Conservation (phyloP, 192 early-diverging fungal genomes). For the Entomortierella beljakovae region DNA sequence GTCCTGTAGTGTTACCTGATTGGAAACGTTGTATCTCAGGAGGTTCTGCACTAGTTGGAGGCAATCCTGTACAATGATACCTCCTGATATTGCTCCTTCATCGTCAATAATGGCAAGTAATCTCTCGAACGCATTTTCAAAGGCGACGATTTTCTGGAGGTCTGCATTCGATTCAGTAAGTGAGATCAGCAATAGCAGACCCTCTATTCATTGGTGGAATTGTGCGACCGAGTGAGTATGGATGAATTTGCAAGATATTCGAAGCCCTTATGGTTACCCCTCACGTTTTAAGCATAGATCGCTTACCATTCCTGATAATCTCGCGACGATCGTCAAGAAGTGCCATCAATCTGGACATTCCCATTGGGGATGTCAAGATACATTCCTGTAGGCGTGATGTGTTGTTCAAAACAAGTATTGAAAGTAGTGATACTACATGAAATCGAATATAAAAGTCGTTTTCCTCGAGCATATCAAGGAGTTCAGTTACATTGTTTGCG, state of each 20-base stretch:
- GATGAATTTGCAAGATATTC: no score
- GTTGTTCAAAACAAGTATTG: constrained; percentile 74
- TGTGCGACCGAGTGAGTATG: neutral
- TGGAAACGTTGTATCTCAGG: constrained; percentile 95
- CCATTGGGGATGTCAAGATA: constrained; percentile 88
- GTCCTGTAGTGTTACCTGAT: constrained; percentile 75
- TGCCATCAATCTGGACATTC: constrained; percentile 90
- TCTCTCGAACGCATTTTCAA: constrained; percentile 97
- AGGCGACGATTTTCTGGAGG: constrained; percentile 99
- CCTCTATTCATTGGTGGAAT: constrained; percentile 71
- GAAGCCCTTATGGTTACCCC: no score
- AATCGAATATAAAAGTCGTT: constrained; percentile 96
- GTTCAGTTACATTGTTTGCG: constrained; percentile 74
- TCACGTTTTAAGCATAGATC: neutral
- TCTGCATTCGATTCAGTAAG: constrained; percentile 94
- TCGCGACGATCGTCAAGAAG: constrained; percentile 93
- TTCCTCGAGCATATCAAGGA: constrained; percentile 91
- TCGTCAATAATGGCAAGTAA: constrained; percentile 89
- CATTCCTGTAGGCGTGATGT: constrained; percentile 80
- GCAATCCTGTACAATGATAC: constrained; percentile 98
- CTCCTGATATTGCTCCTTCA: constrained; percentile 91
- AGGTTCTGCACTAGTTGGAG: constrained; percentile 93
- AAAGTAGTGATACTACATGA: constrained; percentile 88
- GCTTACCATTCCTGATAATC: constrained; percentile 92
- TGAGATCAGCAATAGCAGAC: constrained; percentile 88